These are phyloP conservation scores for Candida sanyiensis DNA, from an alignment of 805 yeast genomes.

Conservation along the genomic window DNA sequence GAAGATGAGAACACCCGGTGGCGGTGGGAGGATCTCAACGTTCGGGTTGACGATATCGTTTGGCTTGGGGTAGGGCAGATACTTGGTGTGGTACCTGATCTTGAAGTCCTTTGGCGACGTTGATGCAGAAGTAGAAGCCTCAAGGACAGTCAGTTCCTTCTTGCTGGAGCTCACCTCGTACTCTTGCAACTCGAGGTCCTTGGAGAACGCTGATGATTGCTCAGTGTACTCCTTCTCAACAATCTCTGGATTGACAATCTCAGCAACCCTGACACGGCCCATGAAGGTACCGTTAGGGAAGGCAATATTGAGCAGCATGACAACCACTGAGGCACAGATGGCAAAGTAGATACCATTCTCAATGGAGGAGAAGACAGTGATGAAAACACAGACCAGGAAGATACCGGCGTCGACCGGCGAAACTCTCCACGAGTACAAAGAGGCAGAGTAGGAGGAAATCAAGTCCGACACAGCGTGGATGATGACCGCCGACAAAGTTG, in stretches of 20 bases:
- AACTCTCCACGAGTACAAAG: constrained; percentile 65
- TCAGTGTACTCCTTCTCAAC: constrained; percentile 19
- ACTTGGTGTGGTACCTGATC: constrained; percentile 47
- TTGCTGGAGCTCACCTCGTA: not conserved
- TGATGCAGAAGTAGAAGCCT: constrained; percentile 1
- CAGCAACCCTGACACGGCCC: constrained; percentile 70
- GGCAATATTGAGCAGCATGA: constrained; percentile 66
- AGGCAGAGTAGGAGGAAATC: constrained; percentile 60
- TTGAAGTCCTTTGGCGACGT: constrained; percentile 7
- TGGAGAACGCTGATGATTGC: constrained; percentile 6
- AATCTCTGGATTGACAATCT: constrained; percentile 58
- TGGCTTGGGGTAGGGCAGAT: constrained; percentile 54
- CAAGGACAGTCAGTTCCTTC: not conserved
- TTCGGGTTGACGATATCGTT: constrained; percentile 47
- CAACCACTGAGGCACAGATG: constrained; percentile 74
- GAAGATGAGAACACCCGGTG: constrained; percentile 85
- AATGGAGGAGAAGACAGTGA: constrained; percentile 40
- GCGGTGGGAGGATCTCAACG: constrained; percentile 65
- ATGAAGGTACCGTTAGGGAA: constrained; percentile 78
- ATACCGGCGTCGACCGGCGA: constrained; percentile 41
- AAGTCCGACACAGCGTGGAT: constrained; percentile 92
- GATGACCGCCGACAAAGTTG: constrained; percentile 79
- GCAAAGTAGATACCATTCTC: constrained; percentile 92
- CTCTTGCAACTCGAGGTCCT: constrained; percentile 16
- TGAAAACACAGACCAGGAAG: constrained; percentile 22